phyloP scores from a whole-genome alignment of 2,329 filamentous ascomycete genomes.

The Verticillium alfalfae region DNA sequence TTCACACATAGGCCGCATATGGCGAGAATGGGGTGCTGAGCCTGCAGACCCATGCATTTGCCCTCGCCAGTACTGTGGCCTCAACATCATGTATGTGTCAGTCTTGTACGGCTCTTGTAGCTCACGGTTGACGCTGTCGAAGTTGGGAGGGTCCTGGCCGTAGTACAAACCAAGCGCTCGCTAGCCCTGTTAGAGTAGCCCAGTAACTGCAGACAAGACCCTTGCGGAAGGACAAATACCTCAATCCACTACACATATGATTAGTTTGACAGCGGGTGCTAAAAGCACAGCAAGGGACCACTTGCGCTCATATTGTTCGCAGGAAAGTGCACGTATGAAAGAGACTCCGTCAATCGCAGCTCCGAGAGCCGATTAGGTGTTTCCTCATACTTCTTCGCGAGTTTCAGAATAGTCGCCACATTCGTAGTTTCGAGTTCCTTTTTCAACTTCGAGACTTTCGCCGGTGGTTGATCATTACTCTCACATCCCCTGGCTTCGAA shows the following conservation, averaged over 20 bases:
- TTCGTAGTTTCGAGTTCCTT: background rate
- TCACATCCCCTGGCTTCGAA: background rate
- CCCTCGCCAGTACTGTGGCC: conserved; percentile 25
- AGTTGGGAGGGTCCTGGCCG: conserved; percentile 10
- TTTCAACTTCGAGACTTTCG: background rate
- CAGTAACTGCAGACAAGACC: background rate
- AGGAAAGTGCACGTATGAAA: conserved; percentile 23
- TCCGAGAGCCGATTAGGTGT: too few relatives aligned
- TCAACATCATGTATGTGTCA: conserved; percentile 17
- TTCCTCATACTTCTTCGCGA: background rate
- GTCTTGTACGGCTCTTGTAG: conserved; percentile 5
- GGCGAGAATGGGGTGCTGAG: conserved; percentile 22
- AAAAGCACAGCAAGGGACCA: background rate
- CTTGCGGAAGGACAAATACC: background rate
- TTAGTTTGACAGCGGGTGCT: background rate
- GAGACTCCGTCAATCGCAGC: background rate
- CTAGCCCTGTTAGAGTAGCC: conserved; percentile 8
- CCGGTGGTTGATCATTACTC: background rate
- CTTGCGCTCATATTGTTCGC: conserved; percentile 25
- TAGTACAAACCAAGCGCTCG: conserved; percentile 22
- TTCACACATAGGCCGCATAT: conserved; percentile 27
- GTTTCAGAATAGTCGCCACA: background rate
- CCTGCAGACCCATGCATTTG: conserved; percentile 20
- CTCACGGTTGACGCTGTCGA: background rate
- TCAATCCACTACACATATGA: conserved; percentile 5